Conservation (phyloP, 441 rosid genomes). For the Pelargonium fulgidum region DNA sequence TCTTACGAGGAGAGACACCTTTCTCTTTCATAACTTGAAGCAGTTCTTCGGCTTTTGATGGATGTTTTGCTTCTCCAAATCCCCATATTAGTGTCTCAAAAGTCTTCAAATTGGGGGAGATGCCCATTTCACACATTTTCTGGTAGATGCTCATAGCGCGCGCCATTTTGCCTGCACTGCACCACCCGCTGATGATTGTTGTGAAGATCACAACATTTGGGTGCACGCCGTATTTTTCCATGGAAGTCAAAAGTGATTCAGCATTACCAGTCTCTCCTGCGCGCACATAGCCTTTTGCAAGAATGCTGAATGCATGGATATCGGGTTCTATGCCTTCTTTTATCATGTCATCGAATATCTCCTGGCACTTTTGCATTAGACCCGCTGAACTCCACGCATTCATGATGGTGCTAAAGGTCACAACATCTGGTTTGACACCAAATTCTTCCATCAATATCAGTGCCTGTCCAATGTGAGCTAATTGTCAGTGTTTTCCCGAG, state of each 20-base stretch:
- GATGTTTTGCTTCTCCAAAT: slow-evolving; percentile 78
- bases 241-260: slow-evolving; percentile 50
- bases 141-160: slow-evolving; percentile 52
- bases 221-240: slow-evolving; percentile 43
- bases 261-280: slow-evolving; percentile 72
- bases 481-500: not conserved
- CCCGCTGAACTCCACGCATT: slow-evolving; percentile 90
- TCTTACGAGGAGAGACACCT: slow-evolving; percentile 45
- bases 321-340: slow-evolving; percentile 76
- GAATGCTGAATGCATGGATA: slow-evolving; percentile 64
- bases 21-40: slow-evolving; percentile 57
- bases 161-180: slow-evolving; percentile 72
- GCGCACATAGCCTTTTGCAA: slow-evolving; percentile 82
- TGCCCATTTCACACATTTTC: slow-evolving; percentile 52
- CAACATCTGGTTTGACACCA: slow-evolving; percentile 78
- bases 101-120: slow-evolving; percentile 67
- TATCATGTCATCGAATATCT: slow-evolving; percentile 73
- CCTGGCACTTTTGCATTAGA: slow-evolving; percentile 76
- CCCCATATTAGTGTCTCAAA: slow-evolving; percentile 94
- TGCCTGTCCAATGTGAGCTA: slow-evolving; percentile 35
- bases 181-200: slow-evolving; percentile 82
- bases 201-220: slow-evolving; percentile 89
- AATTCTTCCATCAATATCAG: slow-evolving; percentile 68
- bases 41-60: slow-evolving; percentile 76
- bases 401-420: slow-evolving; percentile 93